phyloP scores from a whole-genome alignment of 306 rosid genomes.

The Pueraria montana region DNA sequence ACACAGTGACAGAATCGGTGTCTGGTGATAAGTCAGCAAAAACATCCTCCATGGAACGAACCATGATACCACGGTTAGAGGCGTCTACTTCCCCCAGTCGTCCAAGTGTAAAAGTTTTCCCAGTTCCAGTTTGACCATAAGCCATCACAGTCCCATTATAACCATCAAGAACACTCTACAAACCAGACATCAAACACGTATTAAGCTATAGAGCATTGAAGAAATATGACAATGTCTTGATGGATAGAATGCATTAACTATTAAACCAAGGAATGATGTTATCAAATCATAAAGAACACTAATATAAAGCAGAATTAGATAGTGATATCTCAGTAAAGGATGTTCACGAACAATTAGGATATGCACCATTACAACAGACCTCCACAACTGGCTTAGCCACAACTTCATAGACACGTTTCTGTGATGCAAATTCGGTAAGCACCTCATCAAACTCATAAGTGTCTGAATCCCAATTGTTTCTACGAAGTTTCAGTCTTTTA shows the following conservation, averaged over 20 bases:
- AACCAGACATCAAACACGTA: constrained; percentile 36
- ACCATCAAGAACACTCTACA: constrained; percentile 94
- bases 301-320: constrained; percentile 39
- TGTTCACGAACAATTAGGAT: constrained; percentile 29
- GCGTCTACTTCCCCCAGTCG: constrained; percentile 84
- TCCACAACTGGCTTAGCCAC: constrained; percentile 99
- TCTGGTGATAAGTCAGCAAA: constrained; percentile 76
- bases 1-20: constrained; percentile 82
- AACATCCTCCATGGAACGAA: constrained; percentile 97
- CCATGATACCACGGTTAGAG: constrained; percentile 95
- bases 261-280: constrained; percentile 25
- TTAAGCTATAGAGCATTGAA: constrained; percentile 38
- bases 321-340: constrained; percentile 31
- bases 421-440: constrained; percentile 90
- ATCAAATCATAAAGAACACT: constrained; percentile 34
- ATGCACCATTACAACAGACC: constrained; percentile 58
- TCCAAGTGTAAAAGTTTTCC: constrained; percentile 97
- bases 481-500: constrained; percentile 90
- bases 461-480: constrained; percentile 95
- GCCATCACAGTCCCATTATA: constrained; percentile 99
- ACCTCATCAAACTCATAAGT: constrained; percentile 95
- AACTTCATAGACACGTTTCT: constrained; percentile 97
- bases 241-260: constrained; percentile 5
- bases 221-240: constrained; percentile 20
- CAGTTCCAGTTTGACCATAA: constrained; percentile 99